A percentile compares a stretch with the other conserved stretches of the same genome.
These are phyloP conservation scores for Penicillium herquei DNA, from an alignment of 495 filamentous ascomycete species.

Conservation along the genomic window DNA sequence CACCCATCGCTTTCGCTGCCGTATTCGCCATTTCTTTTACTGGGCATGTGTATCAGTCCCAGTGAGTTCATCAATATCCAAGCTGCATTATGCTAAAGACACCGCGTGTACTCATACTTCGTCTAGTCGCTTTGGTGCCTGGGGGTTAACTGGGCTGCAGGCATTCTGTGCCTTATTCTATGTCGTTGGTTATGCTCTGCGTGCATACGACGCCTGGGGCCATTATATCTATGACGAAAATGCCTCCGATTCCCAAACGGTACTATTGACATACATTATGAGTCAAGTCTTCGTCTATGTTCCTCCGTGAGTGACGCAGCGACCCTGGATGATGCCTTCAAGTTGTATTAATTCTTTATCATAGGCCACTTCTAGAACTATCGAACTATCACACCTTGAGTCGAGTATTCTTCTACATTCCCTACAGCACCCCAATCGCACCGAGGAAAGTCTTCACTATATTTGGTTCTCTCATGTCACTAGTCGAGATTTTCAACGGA, in stretches of 20 bases:
- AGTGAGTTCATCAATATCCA: not conserved
- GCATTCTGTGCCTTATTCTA: constrained; percentile 33
- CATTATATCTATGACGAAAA: constrained; percentile 33
- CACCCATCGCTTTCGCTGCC: constrained; percentile 56
- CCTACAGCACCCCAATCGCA: constrained; percentile 63
- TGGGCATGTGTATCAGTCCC: constrained; percentile 40
- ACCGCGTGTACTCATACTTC: no score
- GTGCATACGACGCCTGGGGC: constrained; percentile 38
- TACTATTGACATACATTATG: constrained; percentile 47
- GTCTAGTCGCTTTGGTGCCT: constrained; percentile 28
- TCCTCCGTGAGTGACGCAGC: constrained; percentile 51
- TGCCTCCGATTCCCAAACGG: constrained; percentile 14
- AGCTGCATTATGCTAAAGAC: no score
- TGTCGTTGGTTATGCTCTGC: constrained; percentile 49
- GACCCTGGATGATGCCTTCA: no score
- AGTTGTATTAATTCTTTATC: no score
- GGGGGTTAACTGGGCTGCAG: constrained; percentile 41
- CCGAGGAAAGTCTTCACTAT: constrained; percentile 62
- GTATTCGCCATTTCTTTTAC: constrained; percentile 51
- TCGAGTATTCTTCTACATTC: constrained; percentile 66
- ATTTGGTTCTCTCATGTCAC: constrained; percentile 57
- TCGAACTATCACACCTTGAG: constrained; percentile 69
- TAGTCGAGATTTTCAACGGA: constrained; percentile 61
- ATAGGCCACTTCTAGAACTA: constrained; percentile 61
- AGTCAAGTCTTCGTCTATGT: constrained; percentile 52